Percentiles rank a stretch among this genome's conserved stretches.
Conservation (phyloP, 2,329 filamentous ascomycete species). For the Fusarium keratoplasticum region DNA sequence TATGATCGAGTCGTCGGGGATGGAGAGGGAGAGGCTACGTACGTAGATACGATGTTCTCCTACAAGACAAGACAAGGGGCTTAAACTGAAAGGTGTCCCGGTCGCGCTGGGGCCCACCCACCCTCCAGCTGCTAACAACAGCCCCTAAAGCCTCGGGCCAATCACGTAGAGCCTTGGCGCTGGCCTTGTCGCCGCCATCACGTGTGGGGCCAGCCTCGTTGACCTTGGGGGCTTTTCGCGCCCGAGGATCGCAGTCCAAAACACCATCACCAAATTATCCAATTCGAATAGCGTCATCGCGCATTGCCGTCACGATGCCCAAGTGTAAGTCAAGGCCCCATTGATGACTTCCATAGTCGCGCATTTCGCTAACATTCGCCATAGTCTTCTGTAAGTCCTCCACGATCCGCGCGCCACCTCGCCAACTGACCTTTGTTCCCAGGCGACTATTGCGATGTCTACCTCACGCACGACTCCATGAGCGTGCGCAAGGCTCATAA, state of each 20-base stretch:
- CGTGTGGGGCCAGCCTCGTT: constrained; percentile 48
- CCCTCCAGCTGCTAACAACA: constrained; percentile 4
- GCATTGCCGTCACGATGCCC: constrained; percentile 72
- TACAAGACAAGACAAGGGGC: constrained; percentile 32
- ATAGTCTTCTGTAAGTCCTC: constrained; percentile 40
- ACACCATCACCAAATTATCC: constrained; percentile 17
- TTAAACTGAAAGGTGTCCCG: constrained; percentile 49
- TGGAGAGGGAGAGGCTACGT: constrained; percentile 39
- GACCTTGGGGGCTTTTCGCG: constrained; percentile 37
- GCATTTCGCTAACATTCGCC: constrained; percentile 50
- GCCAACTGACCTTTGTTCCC: constrained; percentile 47
- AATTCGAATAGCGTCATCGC: constrained; percentile 26
- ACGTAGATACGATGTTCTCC: constrained; percentile 29
- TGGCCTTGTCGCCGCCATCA: constrained; percentile 43
- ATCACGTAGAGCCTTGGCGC: constrained; percentile 29
- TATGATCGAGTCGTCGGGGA: constrained; percentile 5
- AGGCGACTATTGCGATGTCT: constrained; percentile 99
- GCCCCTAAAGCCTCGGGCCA: constrained; percentile 22
- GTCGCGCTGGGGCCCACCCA: constrained; percentile 40
- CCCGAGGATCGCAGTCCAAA: constrained; percentile 16
- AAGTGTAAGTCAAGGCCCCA: constrained; percentile 76
- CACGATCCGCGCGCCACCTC: constrained; percentile 14
- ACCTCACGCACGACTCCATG: constrained; percentile 99
- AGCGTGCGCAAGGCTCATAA: constrained; percentile 99
- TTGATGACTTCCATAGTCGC: constrained; percentile 1